A percentile compares a stretch with the other conserved stretches of the same genome.
Evolutionary conservation across 2,329 filamentous ascomycete species (phyloP).

Genomic region (Talaromyces piceae): DNA sequence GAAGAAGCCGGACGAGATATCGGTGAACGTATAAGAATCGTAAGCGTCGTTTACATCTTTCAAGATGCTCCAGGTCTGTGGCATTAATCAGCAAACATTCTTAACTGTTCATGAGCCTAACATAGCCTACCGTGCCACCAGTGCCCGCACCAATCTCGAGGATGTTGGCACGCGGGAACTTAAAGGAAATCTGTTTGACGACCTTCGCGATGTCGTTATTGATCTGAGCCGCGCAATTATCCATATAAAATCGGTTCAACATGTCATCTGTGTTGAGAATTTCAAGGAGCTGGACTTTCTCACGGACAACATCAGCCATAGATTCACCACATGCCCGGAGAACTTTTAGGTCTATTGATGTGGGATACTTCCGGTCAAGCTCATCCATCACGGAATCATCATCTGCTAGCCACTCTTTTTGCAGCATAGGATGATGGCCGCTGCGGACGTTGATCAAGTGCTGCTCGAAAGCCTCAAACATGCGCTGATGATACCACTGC

Average conservation of each 20-base stretch:
- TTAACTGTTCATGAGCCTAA: constrained; percentile 23
- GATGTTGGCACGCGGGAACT: constrained; percentile 37
- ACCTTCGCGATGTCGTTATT: constrained; percentile 15
- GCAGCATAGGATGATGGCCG: not conserved
- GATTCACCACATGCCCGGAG: constrained; percentile 22
- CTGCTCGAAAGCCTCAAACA: not conserved
- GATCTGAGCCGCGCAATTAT: constrained; percentile 15
- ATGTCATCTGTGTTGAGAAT: constrained; percentile 29
- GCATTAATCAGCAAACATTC: constrained; percentile 13
- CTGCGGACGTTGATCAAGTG: not conserved
- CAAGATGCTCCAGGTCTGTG: constrained; percentile 12
- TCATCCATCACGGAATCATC: not conserved
- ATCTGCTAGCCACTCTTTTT: constrained; percentile 3
- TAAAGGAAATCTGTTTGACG: constrained; percentile 29
- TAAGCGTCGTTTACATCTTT: not conserved
- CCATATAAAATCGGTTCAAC: constrained; percentile 28
- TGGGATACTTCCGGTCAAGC: not conserved
- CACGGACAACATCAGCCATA: constrained; percentile 27
- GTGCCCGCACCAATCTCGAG: constrained; percentile 42
- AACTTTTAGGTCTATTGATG: not conserved
- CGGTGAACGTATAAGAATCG: constrained; percentile 16
- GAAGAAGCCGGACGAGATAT: constrained; percentile 18
- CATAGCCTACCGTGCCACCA: constrained; percentile 31
- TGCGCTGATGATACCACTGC: constrained; percentile 1
- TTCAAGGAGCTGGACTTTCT: constrained; percentile 31